These are phyloP conservation scores for Pogostemon cablin DNA, from an alignment of 257 asterid species.

Conservation along the genomic window DNA sequence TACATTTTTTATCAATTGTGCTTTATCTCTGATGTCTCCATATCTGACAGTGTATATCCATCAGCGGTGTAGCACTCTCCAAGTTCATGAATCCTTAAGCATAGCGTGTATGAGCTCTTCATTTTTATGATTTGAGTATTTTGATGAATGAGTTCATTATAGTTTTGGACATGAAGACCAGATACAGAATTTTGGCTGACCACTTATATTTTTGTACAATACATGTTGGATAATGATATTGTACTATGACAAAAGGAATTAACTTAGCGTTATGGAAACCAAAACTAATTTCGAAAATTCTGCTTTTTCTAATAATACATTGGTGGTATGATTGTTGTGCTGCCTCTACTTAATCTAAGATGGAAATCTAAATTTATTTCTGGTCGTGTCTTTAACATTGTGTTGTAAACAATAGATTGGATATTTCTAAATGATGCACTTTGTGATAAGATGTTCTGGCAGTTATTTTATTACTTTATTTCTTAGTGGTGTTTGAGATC, in stretches of 20 bases:
- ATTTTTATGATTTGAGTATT: background rate
- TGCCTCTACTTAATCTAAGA: background rate
- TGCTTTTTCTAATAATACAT: background rate
- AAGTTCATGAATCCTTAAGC: background rate
- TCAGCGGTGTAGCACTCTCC: slow-evolving; percentile 5
- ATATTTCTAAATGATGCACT: background rate
- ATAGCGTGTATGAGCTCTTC: slow-evolving; percentile 1
- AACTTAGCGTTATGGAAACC: background rate
- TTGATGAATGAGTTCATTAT: background rate
- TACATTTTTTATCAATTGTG: background rate
- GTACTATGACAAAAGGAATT: background rate
- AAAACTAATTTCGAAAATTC: background rate
- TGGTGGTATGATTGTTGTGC: background rate
- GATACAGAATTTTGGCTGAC: background rate
- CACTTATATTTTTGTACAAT: background rate
- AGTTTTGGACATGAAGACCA: background rate
- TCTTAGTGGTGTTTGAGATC: slow-evolving; percentile 13
- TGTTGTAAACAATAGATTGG: background rate
- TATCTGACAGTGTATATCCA: background rate
- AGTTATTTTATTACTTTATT: slow-evolving; percentile 2
- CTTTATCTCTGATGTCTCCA: background rate
- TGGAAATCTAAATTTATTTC: background rate
- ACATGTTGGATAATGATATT: background rate
- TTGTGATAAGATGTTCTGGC: background rate
- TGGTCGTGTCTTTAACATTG: background rate